Percentiles rank a stretch among this genome's conserved stretches.
These are phyloP conservation scores for Murraya paniculata DNA, from an alignment of 345 rosid species.

Conservation along the genomic window DNA sequence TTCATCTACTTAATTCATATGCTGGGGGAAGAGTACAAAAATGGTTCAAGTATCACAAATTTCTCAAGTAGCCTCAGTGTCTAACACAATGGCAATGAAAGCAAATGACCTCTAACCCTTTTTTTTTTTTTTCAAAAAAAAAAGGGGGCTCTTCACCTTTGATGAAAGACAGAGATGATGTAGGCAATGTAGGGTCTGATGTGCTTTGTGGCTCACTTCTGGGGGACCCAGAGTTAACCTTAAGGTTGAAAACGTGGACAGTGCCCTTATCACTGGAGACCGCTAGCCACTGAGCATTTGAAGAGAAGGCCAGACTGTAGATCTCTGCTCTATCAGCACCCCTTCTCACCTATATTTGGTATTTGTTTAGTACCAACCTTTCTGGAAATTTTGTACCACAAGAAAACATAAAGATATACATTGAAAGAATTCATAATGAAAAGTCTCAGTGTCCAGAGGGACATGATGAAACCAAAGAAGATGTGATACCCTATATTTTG, in stretches of 20 bases:
- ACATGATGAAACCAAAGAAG: neutral
- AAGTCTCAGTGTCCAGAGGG: neutral
- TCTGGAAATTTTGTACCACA: neutral
- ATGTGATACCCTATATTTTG: neutral
- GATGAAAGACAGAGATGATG: constrained; percentile 70
- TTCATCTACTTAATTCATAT: neutral
- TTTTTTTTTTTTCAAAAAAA: neutral
- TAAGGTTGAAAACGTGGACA: constrained; percentile 90
- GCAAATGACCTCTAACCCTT: neutral
- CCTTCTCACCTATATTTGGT: constrained; percentile 69
- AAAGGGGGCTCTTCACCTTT: constrained; percentile 44
- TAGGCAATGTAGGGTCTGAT: constrained; percentile 40
- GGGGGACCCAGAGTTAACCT: constrained; percentile 55
- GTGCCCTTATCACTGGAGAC: constrained; percentile 99
- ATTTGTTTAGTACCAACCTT: neutral
- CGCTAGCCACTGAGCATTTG: constrained; percentile 83
- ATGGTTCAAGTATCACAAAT: neutral
- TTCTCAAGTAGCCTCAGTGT: neutral
- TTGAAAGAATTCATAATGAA: neutral
- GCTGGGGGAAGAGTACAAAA: neutral
- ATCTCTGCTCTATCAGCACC: constrained; percentile 99
- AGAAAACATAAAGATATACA: neutral
- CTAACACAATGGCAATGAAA: neutral
- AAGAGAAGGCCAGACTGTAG: constrained; percentile 90
- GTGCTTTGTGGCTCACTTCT: constrained; percentile 43